Evolutionary conservation across 768 basidiomycete species (phyloP).

Genomic region (Naganishia antarctica): DNA sequence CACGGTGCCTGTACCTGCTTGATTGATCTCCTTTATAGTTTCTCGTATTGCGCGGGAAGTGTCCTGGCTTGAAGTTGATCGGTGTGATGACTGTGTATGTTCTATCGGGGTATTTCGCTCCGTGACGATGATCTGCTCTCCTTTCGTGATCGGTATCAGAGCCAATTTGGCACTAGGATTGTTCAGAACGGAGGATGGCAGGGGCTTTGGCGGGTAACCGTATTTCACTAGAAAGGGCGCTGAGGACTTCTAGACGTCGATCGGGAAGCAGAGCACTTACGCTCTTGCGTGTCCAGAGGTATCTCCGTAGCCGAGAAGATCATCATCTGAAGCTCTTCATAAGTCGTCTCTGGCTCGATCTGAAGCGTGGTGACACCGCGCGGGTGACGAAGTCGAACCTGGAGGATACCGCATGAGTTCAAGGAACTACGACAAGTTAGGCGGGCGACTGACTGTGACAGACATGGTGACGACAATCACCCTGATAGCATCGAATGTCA

Average conservation of each 20-base stretch:
- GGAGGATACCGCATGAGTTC: not conserved
- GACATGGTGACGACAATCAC: not conserved
- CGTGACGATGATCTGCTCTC: conserved; percentile 83
- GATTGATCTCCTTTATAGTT: not conserved
- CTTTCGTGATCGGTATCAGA: conserved; percentile 67
- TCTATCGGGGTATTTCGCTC: not conserved
- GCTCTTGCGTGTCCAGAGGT: conserved; percentile 66
- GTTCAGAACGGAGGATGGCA: conserved; percentile 50
- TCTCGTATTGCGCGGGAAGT: not conserved
- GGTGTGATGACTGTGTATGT: not conserved
- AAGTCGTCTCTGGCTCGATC: conserved; percentile 57
- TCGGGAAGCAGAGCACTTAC: conserved; percentile 51
- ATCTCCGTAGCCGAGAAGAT: conserved; percentile 67
- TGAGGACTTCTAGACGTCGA: not conserved
- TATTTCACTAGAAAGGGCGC: conserved; percentile 43
- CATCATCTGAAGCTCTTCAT: conserved; percentile 69
- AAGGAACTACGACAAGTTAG: not conserved
- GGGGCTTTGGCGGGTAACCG: conserved; percentile 75
- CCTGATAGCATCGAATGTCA: not conserved
- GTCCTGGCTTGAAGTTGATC: not conserved
- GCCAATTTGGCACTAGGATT: conserved; percentile 66
- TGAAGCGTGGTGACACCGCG: conserved; percentile 70
- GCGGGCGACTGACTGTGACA: not conserved
- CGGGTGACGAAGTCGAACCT: conserved; percentile 74
- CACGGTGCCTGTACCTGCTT: not conserved